Evolutionary conservation across 148 eudicot species (phyloP).

Genomic region (Agrostemma githago): DNA sequence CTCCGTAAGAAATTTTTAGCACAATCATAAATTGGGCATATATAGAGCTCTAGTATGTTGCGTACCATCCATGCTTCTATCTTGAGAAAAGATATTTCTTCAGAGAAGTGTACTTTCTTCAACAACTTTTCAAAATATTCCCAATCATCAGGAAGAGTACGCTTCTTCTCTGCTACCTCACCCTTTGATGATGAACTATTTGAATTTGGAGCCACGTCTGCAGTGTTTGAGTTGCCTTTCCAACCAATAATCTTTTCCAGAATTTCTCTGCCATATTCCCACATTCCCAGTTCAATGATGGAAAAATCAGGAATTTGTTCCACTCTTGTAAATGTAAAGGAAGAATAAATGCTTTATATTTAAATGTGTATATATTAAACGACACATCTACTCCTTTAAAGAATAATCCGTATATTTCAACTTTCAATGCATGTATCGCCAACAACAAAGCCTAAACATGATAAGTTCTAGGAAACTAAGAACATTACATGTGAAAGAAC

Average conservation of each 20-base stretch:
- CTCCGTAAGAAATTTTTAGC: no score
- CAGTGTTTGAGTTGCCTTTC: not conserved
- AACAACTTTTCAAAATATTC: not conserved
- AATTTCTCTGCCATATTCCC: not conserved
- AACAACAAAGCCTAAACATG: no score
- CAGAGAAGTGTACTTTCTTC: not conserved
- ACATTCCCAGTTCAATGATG: not conserved
- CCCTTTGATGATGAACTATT: not conserved
- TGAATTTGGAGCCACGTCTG: not conserved
- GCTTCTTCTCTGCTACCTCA: not conserved
- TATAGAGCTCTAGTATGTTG: no score
- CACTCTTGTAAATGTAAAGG: no score
- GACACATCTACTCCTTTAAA: no score
- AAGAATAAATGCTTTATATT: no score
- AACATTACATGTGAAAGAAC: not conserved
- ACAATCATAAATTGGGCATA: no score
- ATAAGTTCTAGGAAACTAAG: not conserved
- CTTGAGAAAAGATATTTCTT: slow-evolving; percentile 2
- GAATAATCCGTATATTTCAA: no score
- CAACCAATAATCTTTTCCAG: not conserved
- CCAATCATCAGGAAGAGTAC: not conserved
- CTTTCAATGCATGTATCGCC: no score
- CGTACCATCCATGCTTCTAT: slow-evolving; percentile 17
- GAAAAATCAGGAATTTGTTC: not conserved
- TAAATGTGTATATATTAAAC: no score